These are phyloP conservation scores for Diaporthe sp. DNA, from an alignment of 2,329 filamentous ascomycete species.

Conservation along the genomic window DNA sequence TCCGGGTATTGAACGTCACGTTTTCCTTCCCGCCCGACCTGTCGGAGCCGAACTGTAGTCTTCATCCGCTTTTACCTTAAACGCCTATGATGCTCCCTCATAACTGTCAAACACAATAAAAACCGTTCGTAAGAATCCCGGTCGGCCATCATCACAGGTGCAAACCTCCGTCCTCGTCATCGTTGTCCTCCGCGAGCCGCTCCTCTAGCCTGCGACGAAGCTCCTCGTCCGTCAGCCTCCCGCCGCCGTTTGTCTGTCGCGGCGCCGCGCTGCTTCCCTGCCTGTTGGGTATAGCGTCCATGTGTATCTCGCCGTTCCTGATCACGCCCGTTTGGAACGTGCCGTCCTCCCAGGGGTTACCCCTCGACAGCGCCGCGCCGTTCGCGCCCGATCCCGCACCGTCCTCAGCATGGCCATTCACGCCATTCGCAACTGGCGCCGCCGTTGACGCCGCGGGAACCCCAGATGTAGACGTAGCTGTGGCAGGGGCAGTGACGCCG, in stretches of 20 bases:
- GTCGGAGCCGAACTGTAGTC: not conserved
- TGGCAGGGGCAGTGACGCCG: slow-evolving; percentile 12
- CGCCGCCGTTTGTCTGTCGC: slow-evolving; percentile 50
- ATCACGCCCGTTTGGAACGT: slow-evolving; percentile 74
- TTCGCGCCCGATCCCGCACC: slow-evolving; percentile 35
- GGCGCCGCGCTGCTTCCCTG: slow-evolving; percentile 6
- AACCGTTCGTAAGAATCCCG: not conserved
- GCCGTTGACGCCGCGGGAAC: slow-evolving; percentile 17
- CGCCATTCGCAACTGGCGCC: slow-evolving; percentile 43
- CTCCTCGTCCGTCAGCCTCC: slow-evolving; percentile 70
- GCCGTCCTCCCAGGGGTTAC: slow-evolving; percentile 70
- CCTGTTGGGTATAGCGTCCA: slow-evolving; percentile 51
- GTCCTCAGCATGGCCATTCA: slow-evolving; percentile 43
- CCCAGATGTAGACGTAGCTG: not conserved
- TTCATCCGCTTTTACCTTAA: not conserved
- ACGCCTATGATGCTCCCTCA: slow-evolving; percentile 10
- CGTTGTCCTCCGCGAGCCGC: slow-evolving; percentile 61
- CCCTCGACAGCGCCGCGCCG: slow-evolving; percentile 42
- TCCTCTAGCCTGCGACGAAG: slow-evolving; percentile 68
- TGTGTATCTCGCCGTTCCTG: slow-evolving; percentile 62
- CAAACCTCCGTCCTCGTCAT: slow-evolving; percentile 69
- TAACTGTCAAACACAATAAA: not conserved
- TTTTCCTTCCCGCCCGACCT: not conserved
- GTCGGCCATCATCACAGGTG: slow-evolving; percentile 68
- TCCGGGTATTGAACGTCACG: slow-evolving; percentile 34